phyloP scores from a whole-genome alignment of 352 stramenopile genomes.

The Phytophthora boehmeriae region DNA sequence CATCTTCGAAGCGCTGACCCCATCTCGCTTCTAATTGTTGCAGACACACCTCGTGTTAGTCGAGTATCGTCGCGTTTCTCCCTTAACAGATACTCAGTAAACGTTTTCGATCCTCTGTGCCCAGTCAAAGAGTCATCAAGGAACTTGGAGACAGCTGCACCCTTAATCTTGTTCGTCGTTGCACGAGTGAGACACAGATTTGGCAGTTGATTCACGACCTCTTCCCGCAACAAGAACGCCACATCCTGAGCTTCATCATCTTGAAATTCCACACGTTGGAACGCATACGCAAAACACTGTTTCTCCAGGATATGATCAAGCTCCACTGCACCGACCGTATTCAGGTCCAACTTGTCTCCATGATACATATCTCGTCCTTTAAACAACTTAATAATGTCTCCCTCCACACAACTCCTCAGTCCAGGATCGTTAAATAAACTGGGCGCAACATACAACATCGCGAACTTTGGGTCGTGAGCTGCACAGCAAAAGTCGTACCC shows the following conservation, averaged over 20 bases:
- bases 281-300: slow-evolving; percentile 36
- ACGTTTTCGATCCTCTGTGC: slow-evolving; percentile 16
- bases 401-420: slow-evolving; percentile 18
- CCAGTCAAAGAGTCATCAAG: slow-evolving; percentile 37
- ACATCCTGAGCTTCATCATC: slow-evolving; percentile 8
- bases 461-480: slow-evolving; percentile 23
- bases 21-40: slow-evolving; percentile 33
- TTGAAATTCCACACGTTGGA: slow-evolving; percentile 18
- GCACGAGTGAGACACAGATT: too few species aligned
- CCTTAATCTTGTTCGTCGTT: slow-evolving; percentile 44
- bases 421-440: slow-evolving; percentile 18
- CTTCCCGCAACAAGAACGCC: slow-evolving; percentile 28
- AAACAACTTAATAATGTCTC: slow-evolving; percentile 16
- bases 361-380: slow-evolving; percentile 34
- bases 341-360: slow-evolving; percentile 16
- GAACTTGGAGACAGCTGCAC: slow-evolving; percentile 32
- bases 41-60: slow-evolving; percentile 19
- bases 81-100: slow-evolving; percentile 32
- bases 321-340: slow-evolving; percentile 12
- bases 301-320: slow-evolving; percentile 49
- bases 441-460: slow-evolving; percentile 16
- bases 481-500: slow-evolving; percentile 40
- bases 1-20: slow-evolving; percentile 22
- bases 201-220: slow-evolving; percentile 35
- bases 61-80: slow-evolving; percentile 14